These are phyloP conservation scores for Camelina laxa DNA, from an alignment of 345 rosid species.

Conservation along the genomic window DNA sequence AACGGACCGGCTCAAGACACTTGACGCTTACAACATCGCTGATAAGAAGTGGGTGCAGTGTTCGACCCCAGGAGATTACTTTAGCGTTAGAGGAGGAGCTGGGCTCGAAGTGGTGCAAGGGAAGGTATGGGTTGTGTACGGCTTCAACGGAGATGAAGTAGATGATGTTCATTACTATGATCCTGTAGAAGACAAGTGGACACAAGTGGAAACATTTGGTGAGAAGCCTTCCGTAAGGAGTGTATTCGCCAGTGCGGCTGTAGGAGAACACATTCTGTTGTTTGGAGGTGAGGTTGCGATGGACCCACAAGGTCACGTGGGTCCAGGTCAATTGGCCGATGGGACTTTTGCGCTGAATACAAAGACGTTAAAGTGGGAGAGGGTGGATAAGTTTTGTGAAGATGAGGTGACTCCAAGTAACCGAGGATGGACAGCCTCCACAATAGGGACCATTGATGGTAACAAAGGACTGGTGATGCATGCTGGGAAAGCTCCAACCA, in stretches of 20 bases:
- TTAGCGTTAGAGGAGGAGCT: constrained; percentile 39
- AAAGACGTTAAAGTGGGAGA: constrained; percentile 39
- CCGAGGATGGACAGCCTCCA: constrained; percentile 41
- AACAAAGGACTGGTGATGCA: constrained; percentile 35
- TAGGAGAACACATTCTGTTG: constrained; percentile 38
- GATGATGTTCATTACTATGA: constrained; percentile 36
- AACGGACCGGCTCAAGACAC: constrained; percentile 4
- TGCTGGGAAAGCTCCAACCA: constrained; percentile 36
- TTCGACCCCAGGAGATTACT: constrained; percentile 24
- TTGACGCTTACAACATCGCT: constrained; percentile 32
- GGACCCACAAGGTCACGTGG: constrained; percentile 34
- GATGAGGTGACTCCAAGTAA: constrained; percentile 23
- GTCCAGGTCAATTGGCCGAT: constrained; percentile 34
- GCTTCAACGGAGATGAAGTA: constrained; percentile 31
- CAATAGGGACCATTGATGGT: constrained; percentile 30
- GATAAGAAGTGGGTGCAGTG: constrained; percentile 34
- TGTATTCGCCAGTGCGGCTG: constrained; percentile 38
- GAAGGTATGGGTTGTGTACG: constrained; percentile 43
- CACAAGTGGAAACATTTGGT: constrained; percentile 37
- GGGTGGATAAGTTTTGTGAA: constrained; percentile 14
- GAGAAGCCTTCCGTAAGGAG: constrained; percentile 37
- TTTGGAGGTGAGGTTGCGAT: constrained; percentile 42
- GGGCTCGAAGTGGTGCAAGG: constrained; percentile 42
- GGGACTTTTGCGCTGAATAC: constrained; percentile 39
- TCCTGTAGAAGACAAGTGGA: constrained; percentile 32